A percentile compares a stretch with the other conserved stretches of the same genome.
These are phyloP conservation scores for Geotrichum macrosporum DNA, from an alignment of 1,139 yeast species.

Conservation along the genomic window DNA sequence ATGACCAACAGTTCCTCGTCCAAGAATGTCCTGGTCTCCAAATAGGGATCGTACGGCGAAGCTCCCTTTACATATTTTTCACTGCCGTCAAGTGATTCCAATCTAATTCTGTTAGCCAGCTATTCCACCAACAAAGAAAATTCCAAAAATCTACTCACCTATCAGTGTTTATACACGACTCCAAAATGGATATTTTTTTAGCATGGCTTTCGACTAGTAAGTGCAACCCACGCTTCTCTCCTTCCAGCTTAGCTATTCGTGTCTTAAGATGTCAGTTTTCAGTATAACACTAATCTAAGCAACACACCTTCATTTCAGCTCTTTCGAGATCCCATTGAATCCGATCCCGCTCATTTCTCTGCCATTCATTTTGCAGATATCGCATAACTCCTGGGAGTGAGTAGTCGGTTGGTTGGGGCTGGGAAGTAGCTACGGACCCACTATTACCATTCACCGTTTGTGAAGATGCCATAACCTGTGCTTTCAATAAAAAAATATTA, in stretches of 20 bases:
- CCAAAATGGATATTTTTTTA: conserved; percentile 33
- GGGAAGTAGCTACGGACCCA: not conserved
- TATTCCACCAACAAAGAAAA: too few species aligned
- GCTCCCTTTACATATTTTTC: not conserved
- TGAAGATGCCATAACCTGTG: not conserved
- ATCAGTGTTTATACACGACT: conserved; percentile 21
- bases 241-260: conserved; percentile 41
- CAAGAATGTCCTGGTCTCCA: conserved; percentile 9
- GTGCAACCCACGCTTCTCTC: conserved; percentile 39
- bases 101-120: not conserved
- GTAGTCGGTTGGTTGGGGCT: conserved; percentile 33
- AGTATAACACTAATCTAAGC: not conserved
- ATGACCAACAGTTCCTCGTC: conserved; percentile 16
- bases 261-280: conserved; percentile 26
- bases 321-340: conserved; percentile 54
- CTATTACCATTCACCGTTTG: not conserved
- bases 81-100: not conserved
- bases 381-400: conserved; percentile 51
- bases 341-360: conserved; percentile 52
- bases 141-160: too few species aligned
- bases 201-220: conserved; percentile 31
- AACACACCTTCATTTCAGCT: conserved; percentile 46
- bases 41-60: conserved; percentile 11
- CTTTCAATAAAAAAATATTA: too few species aligned
- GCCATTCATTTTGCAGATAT: conserved; percentile 54